These are phyloP conservation scores for Leccinum longicurvipes DNA, from an alignment of 768 basidiomycete genomes.

Conservation along the genomic window DNA sequence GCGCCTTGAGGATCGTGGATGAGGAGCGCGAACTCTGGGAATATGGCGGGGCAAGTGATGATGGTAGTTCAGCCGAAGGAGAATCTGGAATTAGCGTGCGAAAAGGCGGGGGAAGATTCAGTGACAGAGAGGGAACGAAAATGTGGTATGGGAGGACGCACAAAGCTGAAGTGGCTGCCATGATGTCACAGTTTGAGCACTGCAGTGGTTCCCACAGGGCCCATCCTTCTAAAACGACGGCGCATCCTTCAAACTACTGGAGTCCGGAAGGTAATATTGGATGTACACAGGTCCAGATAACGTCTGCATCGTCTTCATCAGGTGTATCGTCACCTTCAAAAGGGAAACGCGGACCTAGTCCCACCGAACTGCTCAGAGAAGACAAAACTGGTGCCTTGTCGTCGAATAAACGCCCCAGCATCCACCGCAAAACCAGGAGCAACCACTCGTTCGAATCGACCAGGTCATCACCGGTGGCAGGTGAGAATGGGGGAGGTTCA, in stretches of 20 bases:
- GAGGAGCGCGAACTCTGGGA: slow-evolving; percentile 52
- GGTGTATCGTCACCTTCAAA: slow-evolving; percentile 34
- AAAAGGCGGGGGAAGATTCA: slow-evolving; percentile 18
- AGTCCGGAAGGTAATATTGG: slow-evolving; percentile 5
- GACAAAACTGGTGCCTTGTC: slow-evolving; percentile 53
- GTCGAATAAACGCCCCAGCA: slow-evolving; percentile 64
- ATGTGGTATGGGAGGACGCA: slow-evolving; percentile 1
- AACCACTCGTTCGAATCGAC: slow-evolving; percentile 15
- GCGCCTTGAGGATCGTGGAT: slow-evolving; percentile 72
- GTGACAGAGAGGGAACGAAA: slow-evolving; percentile 10
- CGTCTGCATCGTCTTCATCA: slow-evolving; percentile 14
- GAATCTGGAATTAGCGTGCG: slow-evolving; percentile 3
- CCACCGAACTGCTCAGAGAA: slow-evolving; percentile 65
- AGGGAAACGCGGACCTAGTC: slow-evolving; percentile 67
- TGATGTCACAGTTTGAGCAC: neutral
- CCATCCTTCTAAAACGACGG: slow-evolving; percentile 6
- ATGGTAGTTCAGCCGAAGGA: slow-evolving; percentile 15
- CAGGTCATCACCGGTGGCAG: slow-evolving; percentile 3
- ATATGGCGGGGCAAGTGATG: slow-evolving; percentile 20
- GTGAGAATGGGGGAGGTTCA: slow-evolving; percentile 10
- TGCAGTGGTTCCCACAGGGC: slow-evolving; percentile 1
- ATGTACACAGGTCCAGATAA: slow-evolving; percentile 3
- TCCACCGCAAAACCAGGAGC: slow-evolving; percentile 43
- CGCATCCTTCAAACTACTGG: slow-evolving; percentile 1
- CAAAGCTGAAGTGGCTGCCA: neutral